Evolutionary conservation across 331 rosid species (phyloP).

Genomic region (Ulmus americana): DNA sequence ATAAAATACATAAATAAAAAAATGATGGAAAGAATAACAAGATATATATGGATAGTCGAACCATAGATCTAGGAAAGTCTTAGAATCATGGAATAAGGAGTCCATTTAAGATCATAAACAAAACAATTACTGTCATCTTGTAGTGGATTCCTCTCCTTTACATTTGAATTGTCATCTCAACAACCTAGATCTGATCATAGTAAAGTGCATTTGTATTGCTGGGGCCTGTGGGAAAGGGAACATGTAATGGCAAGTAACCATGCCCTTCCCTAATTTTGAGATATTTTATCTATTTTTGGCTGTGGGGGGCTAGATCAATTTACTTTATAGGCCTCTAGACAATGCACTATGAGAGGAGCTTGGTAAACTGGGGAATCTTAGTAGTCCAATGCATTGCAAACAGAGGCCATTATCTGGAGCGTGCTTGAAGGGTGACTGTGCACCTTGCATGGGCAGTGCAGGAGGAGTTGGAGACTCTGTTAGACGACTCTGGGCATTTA

Average conservation of each 20-base stretch:
- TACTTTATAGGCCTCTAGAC: constrained; percentile 28
- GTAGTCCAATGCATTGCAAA: constrained; percentile 48
- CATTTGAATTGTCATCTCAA: no score
- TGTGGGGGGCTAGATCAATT: constrained; percentile 14
- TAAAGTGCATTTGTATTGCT: background rate
- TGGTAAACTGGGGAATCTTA: constrained; percentile 32
- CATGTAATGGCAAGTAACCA: background rate
- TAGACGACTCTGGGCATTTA: constrained; percentile 86
- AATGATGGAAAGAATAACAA: no score
- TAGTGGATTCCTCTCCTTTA: no score
- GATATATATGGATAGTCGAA: no score
- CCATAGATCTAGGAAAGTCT: no score
- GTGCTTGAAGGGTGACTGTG: constrained; percentile 44
- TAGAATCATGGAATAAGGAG: no score
- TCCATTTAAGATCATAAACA: no score
- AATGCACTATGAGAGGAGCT: constrained; percentile 31
- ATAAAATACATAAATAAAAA: no score
- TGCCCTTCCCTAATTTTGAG: constrained; percentile 1
- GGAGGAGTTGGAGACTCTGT: constrained; percentile 93
- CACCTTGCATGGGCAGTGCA: constrained; percentile 55
- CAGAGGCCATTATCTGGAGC: constrained; percentile 37
- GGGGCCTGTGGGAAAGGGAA: background rate
- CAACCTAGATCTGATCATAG: background rate
- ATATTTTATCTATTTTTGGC: constrained; percentile 7
- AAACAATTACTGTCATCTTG: no score